Evolutionary conservation across 805 yeast species (phyloP), one percentile per base, ranked within the genome.

Genomic region (Yamadazyma akitaensis): DNA sequence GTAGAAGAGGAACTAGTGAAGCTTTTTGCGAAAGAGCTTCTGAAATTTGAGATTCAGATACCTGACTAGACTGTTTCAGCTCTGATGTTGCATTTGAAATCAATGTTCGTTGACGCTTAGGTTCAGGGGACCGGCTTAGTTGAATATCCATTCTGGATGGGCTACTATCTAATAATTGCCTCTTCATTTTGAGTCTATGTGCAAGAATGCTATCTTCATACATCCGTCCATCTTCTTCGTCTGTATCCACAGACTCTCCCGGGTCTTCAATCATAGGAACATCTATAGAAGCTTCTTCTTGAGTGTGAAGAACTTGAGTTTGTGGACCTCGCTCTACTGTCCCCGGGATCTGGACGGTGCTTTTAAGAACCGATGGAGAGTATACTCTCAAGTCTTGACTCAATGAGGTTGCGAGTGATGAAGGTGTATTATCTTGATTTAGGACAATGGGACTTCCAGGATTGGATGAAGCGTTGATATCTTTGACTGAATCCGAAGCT

Each of bases 271-370:
- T 34, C n/a, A 18, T 14, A 17, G 26, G 34, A 16, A 32, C 42
- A 10, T 34, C 17, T 2, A 26, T 24, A 2, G 28, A 11, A 14
- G 17, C 14, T 18, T 42, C 49, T 42, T 62, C 67, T 45, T 61
- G 64, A 8, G 66, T 60, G 44, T 60, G 60, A 1, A 51, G 18
- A 1, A 71, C 76, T 47, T 71, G 74, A 5, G 53, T 52, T 7
- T 65, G 56, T n/a, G 68, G 52, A 18, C 64, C 51, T 28, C 45
- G 47, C 40, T 60, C 60, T 2, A 48, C 52, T 1, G 63, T 58
- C 18, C 55, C 56, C 10, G 63, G 62, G 13, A 58, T 59, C 44
- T 57, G 58, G 2, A 59, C 49, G 2, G 44, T 43, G 36, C 43
- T 49, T 12, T 30, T 33, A 2, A 28, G 32, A 3, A 26, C 9